phyloP scores from a whole-genome alignment of 129 eudicot genomes.

The Flaveria linearis region DNA sequence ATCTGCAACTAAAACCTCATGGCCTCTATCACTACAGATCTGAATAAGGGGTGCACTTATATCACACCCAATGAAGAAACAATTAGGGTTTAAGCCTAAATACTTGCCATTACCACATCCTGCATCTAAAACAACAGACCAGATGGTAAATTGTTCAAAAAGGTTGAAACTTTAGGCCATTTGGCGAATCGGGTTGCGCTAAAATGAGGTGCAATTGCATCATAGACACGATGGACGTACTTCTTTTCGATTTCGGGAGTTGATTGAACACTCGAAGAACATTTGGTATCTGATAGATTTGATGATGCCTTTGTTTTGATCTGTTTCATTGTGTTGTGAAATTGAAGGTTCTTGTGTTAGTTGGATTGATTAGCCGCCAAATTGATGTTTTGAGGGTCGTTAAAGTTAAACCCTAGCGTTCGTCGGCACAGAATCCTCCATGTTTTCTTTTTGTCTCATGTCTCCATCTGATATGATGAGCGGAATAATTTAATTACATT shows the following conservation, averaged over 20 bases:
- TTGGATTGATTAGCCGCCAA: slow-evolving; percentile 22
- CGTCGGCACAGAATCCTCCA: slow-evolving; percentile 19
- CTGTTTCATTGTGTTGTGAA: slow-evolving; percentile 26
- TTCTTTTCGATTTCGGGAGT: slow-evolving; percentile 97
- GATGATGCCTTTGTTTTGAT: slow-evolving; percentile 26
- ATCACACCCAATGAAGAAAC: slow-evolving; percentile 89
- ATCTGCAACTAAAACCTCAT: slow-evolving; percentile 88
- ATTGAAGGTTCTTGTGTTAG: too few species aligned
- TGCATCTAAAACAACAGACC: slow-evolving; percentile 83
- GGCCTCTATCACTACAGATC: slow-evolving; percentile 75
- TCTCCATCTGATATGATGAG: too few species aligned
- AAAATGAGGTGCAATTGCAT: slow-evolving; percentile 98
- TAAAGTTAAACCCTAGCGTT: slow-evolving; percentile 41
- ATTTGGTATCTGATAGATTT: slow-evolving; percentile 25
- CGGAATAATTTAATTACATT: too few species aligned
- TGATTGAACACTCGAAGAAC: slow-evolving; percentile 43
- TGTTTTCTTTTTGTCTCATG: background rate
- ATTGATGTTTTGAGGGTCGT: slow-evolving; percentile 10
- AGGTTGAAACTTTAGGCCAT: slow-evolving; percentile 91
- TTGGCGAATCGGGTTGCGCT: slow-evolving; percentile 92
- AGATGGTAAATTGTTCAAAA: slow-evolving; percentile 53
- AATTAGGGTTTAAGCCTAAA: slow-evolving; percentile 62
- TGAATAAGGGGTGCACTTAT: slow-evolving; percentile 76
- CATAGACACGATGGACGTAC: slow-evolving; percentile 93
- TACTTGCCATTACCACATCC: slow-evolving; percentile 99